phyloP scores from a whole-genome alignment of 1,284 basidiomycete genomes.

The Ustilago cynodontis region DNA sequence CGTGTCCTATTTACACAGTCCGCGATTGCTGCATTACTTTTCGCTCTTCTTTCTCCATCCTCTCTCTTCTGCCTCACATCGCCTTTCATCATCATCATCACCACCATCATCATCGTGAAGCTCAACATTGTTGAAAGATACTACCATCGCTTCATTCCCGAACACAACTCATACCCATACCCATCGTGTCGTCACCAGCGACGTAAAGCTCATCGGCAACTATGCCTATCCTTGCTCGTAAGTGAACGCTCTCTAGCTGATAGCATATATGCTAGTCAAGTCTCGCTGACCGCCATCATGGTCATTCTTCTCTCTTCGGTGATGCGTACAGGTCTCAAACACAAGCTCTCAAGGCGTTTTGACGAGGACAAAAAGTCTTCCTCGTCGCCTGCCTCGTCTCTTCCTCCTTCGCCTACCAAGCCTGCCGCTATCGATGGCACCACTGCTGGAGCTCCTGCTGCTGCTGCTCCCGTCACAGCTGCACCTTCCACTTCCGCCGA shows the following conservation, averaged over 20 bases:
- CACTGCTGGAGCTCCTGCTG: background rate
- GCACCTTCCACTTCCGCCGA: slow-evolving; percentile 13
- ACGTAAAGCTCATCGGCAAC: slow-evolving; percentile 2
- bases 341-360: slow-evolving; percentile 42
- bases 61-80: background rate
- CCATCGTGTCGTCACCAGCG: background rate
- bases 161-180: background rate
- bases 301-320: background rate
- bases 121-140: no score
- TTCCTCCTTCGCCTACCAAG: slow-evolving; percentile 48
- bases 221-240: slow-evolving; percentile 43
- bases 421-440: slow-evolving; percentile 17
- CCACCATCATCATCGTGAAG: slow-evolving; percentile 11
- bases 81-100: background rate
- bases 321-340: slow-evolving; percentile 33
- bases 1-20: slow-evolving; percentile 40
- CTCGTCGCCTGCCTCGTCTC: slow-evolving; percentile 27
- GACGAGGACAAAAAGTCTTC: slow-evolving; percentile 38
- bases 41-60: slow-evolving; percentile 3
- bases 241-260: slow-evolving; percentile 2
- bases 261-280: background rate
- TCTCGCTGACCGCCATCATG: background rate
- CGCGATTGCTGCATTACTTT: slow-evolving; percentile 14
- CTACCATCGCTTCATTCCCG: background rate
- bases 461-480: background rate